Conservation (phyloP, 768 basidiomycete species). For the Pholiota conissans region DNA sequence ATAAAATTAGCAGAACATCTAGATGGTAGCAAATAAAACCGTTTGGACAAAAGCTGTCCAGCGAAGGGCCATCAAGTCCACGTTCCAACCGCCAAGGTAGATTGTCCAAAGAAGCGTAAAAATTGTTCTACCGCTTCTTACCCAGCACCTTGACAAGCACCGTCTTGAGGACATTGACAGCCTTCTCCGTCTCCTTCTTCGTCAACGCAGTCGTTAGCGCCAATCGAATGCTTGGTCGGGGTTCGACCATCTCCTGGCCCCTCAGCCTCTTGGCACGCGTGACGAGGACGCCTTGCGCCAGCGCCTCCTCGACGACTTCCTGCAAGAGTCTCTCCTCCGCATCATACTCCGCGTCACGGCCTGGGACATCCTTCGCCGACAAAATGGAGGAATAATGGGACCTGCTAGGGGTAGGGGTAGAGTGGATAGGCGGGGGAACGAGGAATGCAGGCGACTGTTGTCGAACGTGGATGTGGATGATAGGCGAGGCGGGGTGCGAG, state of each 20-base stretch:
- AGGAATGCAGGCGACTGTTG: constrained; percentile 11
- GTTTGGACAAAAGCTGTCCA: too few species aligned
- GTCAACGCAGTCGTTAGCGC: constrained; percentile 76
- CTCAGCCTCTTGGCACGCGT: constrained; percentile 81
- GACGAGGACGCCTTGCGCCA: constrained; percentile 80
- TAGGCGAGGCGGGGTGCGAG: constrained; percentile 81
- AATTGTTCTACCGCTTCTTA: constrained; percentile 9
- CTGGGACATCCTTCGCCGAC: constrained; percentile 41
- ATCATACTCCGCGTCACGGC: constrained; percentile 58
- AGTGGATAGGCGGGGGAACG: constrained; percentile 19
- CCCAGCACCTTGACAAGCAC: constrained; percentile 30
- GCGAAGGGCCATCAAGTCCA: too few species aligned
- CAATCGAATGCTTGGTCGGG: constrained; percentile 83
- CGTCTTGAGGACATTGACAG: constrained; percentile 69
- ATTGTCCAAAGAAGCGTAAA: too few species aligned
- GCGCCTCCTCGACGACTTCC: constrained; percentile 87
- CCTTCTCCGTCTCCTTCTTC: constrained; percentile 92
- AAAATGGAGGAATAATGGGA: constrained; percentile 38
- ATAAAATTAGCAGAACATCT: too few species aligned
- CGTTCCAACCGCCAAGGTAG: too few species aligned
- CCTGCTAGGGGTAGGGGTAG: constrained; percentile 24
- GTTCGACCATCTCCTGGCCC: constrained; percentile 82
- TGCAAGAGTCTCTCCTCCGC: constrained; percentile 82
- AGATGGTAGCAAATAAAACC: too few species aligned
- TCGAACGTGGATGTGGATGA: constrained; percentile 68